Evolutionary conservation across 345 rosid species (phyloP).

Genomic region (Arabis hirsuta): DNA sequence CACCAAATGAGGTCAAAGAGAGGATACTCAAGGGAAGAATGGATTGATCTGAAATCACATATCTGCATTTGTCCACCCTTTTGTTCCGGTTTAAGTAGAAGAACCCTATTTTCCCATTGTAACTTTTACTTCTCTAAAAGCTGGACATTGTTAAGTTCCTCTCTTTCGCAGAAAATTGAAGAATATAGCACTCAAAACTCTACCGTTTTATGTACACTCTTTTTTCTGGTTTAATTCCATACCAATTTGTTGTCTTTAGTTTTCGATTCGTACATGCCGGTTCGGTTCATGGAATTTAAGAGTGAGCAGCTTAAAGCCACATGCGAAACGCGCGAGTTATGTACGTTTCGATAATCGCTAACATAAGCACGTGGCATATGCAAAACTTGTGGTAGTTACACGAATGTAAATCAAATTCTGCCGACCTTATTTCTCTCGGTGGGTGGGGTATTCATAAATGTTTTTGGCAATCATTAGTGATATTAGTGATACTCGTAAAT

Average conservation of each 20-base stretch:
- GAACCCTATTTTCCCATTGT: slow-evolving; percentile 6
- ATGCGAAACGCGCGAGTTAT: neutral
- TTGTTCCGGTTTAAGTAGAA: slow-evolving; percentile 19
- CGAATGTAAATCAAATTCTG: slow-evolving; percentile 32
- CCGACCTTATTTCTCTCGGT: slow-evolving; percentile 37
- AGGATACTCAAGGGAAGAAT: slow-evolving; percentile 92
- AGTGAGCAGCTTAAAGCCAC: neutral
- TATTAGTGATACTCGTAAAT: slow-evolving; percentile 20
- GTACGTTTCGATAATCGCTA: neutral
- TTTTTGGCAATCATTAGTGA: slow-evolving; percentile 17
- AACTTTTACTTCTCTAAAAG: slow-evolving; percentile 8
- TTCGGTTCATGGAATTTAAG: neutral
- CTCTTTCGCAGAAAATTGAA: neutral
- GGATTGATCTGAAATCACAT: slow-evolving; percentile 56
- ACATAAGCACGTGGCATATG: slow-evolving; percentile 35
- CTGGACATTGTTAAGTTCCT: slow-evolving; percentile 25
- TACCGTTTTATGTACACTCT: neutral
- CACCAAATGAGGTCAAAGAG: slow-evolving; percentile 81
- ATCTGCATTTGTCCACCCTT: slow-evolving; percentile 10
- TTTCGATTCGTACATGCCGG: slow-evolving; percentile 3
- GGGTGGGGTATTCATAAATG: too few relatives aligned
- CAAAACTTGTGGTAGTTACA: slow-evolving; percentile 29
- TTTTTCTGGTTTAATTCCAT: slow-evolving; percentile 1
- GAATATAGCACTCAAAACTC: slow-evolving; percentile 1
- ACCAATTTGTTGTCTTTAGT: neutral